Evolutionary conservation across 441 rosid genomes (phyloP).

Genomic region (Theobroma grandiflorum): DNA sequence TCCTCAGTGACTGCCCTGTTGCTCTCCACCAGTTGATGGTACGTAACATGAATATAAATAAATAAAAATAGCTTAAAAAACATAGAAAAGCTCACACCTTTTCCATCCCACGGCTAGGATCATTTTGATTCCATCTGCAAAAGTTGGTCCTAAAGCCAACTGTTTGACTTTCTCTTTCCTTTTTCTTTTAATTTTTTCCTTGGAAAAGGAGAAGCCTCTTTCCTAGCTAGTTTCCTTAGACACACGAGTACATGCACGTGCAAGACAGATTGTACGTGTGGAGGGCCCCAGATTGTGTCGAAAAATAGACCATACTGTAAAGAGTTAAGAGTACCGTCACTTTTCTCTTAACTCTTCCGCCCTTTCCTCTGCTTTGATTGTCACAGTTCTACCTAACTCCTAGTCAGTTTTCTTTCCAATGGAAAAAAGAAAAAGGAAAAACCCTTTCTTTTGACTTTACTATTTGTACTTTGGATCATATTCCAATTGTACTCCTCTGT

Average conservation of each 20-base stretch:
- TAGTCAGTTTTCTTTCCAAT: not conserved
- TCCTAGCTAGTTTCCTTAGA: slow-evolving; percentile 14
- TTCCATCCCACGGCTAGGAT: slow-evolving; percentile 45
- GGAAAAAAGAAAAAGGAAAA: no score
- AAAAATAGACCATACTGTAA: not conserved
- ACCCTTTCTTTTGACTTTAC: not conserved
- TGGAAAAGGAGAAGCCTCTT: not conserved
- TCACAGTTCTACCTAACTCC: not conserved
- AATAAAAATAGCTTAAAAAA: not conserved
- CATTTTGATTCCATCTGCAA: slow-evolving; percentile 8
- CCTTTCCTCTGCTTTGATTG: no score
- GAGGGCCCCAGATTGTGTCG: slow-evolving; percentile 36
- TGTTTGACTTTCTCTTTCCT: slow-evolving; percentile 39
- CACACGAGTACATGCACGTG: slow-evolving; percentile 50
- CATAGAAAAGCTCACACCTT: not conserved
- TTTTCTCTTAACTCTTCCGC: not conserved
- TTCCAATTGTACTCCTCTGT: not conserved
- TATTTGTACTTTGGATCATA: not conserved
- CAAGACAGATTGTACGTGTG: slow-evolving; percentile 33
- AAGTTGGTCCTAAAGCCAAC: slow-evolving; percentile 29
- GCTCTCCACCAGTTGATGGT: slow-evolving; percentile 62
- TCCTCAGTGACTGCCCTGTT: slow-evolving; percentile 56
- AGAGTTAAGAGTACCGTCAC: not conserved
- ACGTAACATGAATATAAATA: slow-evolving; percentile 22
- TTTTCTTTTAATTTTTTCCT: not conserved